Evolutionary conservation across 768 basidiomycete species (phyloP).

Genomic region (Termitomyces sp.): DNA sequence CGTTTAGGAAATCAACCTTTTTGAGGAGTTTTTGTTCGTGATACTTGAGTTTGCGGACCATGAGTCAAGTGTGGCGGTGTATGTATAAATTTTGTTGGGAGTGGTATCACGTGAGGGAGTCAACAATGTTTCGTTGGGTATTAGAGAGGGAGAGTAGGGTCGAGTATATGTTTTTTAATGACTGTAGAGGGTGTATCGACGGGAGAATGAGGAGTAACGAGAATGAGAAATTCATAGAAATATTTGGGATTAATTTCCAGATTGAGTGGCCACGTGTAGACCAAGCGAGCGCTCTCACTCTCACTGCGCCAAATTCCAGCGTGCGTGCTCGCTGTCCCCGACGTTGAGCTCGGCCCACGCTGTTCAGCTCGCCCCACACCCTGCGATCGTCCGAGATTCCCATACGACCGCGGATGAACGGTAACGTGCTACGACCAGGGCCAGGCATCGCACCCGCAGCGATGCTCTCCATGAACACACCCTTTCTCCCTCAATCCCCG

Average conservation of each 20-base stretch:
- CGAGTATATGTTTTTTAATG: no score
- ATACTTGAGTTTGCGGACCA: conserved; percentile 66
- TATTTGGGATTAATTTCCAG: no score
- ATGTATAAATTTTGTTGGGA: no score
- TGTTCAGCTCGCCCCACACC: no score
- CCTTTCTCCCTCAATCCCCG: conserved; percentile 32
- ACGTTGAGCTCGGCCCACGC: background rate
- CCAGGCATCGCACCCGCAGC: conserved; percentile 13
- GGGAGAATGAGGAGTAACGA: no score
- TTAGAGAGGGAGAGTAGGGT: no score
- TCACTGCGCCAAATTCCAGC: no score
- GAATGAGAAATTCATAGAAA: no score
- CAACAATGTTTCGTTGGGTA: no score
- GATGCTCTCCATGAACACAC: conserved; percentile 32
- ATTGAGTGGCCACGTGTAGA: background rate
- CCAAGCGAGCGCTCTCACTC: conserved; percentile 6
- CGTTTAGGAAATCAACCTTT: conserved; percentile 96
- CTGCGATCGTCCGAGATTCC: conserved; percentile 23
- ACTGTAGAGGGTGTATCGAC: no score
- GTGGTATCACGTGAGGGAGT: background rate
- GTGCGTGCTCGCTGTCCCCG: background rate
- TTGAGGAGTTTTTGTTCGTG: conserved; percentile 95
- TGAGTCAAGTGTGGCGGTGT: no score
- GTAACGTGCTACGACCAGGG: conserved; percentile 34
- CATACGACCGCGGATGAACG: conserved; percentile 39